Evolutionary conservation across 805 yeast species (phyloP).

Genomic region (Aciculoconidium aculeatum): DNA sequence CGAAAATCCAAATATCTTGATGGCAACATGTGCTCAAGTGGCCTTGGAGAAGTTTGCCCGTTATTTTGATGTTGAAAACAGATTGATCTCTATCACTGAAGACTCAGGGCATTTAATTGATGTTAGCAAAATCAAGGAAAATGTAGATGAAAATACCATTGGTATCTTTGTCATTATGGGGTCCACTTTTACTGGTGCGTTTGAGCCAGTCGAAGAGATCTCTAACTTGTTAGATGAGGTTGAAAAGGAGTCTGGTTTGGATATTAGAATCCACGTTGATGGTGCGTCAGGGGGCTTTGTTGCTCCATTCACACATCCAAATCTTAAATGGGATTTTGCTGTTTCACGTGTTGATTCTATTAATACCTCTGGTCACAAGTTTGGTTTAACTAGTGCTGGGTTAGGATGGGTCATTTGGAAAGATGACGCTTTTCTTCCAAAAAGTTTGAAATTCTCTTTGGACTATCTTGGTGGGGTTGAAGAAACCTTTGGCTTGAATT

Average conservation of each 20-base stretch:
- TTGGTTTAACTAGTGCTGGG: conserved; percentile 87
- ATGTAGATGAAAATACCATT: conserved; percentile 86
- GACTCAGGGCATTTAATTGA: conserved; percentile 63
- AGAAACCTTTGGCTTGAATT: conserved; percentile 80
- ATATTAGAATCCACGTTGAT: conserved; percentile 84
- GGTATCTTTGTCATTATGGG: conserved; percentile 87
- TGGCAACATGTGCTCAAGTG: conserved; percentile 93
- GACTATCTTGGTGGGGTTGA: conserved; percentile 86
- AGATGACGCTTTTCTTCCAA: conserved; percentile 57
- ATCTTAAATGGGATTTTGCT: conserved; percentile 78
- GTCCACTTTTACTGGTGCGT: conserved; percentile 90
- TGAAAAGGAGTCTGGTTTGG: conserved; percentile 59
- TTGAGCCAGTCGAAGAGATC: conserved; percentile 67
- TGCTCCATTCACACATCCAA: conserved; percentile 79
- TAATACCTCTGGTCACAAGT: conserved; percentile 90
- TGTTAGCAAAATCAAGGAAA: conserved; percentile 48
- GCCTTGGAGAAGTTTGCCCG: conserved; percentile 92
- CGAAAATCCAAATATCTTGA: conserved; percentile 73
- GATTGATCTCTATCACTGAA: conserved; percentile 62
- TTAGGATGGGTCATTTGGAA: conserved; percentile 91
- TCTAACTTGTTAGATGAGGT: conserved; percentile 61
- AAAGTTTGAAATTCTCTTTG: conserved; percentile 67
- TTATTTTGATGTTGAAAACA: conserved; percentile 85
- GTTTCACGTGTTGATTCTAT: conserved; percentile 73
- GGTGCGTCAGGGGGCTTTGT: conserved; percentile 90